These are phyloP conservation scores for Fusarium tuaranense DNA, from an alignment of 2,329 filamentous ascomycete genomes.

Conservation along the genomic window DNA sequence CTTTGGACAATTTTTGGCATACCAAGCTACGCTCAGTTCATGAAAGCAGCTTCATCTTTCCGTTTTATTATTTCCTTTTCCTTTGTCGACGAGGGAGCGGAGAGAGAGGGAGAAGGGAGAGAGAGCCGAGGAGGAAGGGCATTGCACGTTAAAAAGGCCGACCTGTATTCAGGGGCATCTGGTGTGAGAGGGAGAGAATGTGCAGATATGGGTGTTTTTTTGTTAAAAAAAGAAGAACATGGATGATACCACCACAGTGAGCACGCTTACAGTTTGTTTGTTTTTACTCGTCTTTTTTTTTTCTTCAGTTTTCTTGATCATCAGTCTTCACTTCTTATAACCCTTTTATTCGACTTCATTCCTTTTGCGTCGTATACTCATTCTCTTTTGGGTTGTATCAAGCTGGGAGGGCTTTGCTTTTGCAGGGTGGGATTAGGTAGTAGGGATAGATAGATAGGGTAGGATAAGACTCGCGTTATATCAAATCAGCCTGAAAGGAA, in stretches of 20 bases:
- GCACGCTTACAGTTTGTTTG: conserved; percentile 50
- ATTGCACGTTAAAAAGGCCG: not conserved
- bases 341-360: conserved; percentile 30
- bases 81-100: conserved; percentile 32
- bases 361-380: conserved; percentile 34
- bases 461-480: conserved; percentile 41
- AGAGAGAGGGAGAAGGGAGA: conserved; percentile 11
- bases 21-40: conserved; percentile 33
- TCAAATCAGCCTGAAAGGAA: conserved; percentile 16
- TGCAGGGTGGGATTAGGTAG: conserved; percentile 29
- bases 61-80: conserved; percentile 28
- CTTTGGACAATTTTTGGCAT: conserved; percentile 36
- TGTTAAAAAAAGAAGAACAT: conserved; percentile 48
- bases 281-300: conserved; percentile 32
- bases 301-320: conserved; percentile 10
- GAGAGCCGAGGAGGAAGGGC: conserved; percentile 1
- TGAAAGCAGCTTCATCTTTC: conserved; percentile 37
- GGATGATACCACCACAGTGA: conserved; percentile 59
- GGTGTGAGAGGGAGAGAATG: conserved; percentile 29
- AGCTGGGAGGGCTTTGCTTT: conserved; percentile 25
- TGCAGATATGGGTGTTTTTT: conserved; percentile 46
- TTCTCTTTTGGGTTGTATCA: conserved; percentile 29
- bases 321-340: conserved; percentile 31
- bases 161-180: not conserved
- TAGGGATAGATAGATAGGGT: conserved; percentile 43